These are phyloP conservation scores for Penicillium fuscoglaucum DNA, from an alignment of 2,329 filamentous ascomycete genomes.

Conservation along the genomic window DNA sequence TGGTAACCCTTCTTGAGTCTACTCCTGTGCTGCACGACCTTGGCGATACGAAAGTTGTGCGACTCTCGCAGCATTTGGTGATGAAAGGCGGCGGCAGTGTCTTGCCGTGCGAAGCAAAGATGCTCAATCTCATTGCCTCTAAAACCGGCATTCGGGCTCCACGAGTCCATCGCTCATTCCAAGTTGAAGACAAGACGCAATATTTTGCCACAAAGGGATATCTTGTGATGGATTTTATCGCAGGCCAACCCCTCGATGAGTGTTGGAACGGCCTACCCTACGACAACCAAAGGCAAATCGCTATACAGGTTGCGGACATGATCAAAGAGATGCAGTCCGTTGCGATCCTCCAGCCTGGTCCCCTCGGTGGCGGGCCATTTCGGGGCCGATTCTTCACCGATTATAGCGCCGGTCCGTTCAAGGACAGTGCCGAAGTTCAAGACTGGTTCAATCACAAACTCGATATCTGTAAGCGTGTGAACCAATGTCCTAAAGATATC, in stretches of 20 bases:
- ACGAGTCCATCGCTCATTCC: constrained; percentile 25
- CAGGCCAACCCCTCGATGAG: constrained; percentile 26
- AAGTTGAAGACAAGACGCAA: constrained; percentile 21
- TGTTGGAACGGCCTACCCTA: constrained; percentile 23
- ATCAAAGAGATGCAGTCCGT: constrained; percentile 26
- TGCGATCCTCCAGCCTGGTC: constrained; percentile 9
- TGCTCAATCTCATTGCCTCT: constrained; percentile 22
- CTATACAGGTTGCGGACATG: constrained; percentile 22
- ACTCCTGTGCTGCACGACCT: constrained; percentile 21
- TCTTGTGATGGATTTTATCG: constrained; percentile 33
- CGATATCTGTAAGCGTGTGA: constrained; percentile 19
- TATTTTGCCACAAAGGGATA: constrained; percentile 29
- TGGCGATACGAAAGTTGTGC: constrained; percentile 25
- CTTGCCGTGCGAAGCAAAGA: constrained; percentile 24
- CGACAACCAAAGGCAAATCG: constrained; percentile 18
- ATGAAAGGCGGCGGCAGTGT: constrained; percentile 27
- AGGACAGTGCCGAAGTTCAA: constrained; percentile 19
- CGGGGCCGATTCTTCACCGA: constrained; percentile 25
- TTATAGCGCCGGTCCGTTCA: constrained; percentile 27
- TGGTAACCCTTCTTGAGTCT: constrained; percentile 14
- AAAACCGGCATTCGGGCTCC: constrained; percentile 24
- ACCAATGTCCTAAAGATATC: constrained; percentile 16
- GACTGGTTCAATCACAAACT: constrained; percentile 33
- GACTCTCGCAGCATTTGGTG: constrained; percentile 24
- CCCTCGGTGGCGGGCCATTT: constrained; percentile 21